Base-by-base conservation (phyloP, 2,329 filamentous ascomycete genomes). In the Colletotrichum sp. region DNA sequence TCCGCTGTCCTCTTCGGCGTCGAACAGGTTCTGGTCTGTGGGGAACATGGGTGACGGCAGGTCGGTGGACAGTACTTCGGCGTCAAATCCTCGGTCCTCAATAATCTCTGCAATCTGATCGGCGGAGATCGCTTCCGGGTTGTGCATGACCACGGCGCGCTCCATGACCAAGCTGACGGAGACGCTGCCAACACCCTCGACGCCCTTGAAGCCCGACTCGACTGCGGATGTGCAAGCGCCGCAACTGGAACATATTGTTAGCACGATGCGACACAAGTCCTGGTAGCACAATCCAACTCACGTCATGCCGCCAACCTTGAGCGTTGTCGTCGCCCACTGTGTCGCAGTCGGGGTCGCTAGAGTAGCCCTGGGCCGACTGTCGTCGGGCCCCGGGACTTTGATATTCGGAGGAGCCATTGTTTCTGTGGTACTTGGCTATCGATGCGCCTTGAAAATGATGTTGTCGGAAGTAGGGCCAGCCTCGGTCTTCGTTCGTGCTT, bases 171-270 rank as follows among this genome's bases (percentile, higher is more conserved):
- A 88, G 83, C 95, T 98, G 81, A 99, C 94, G 12, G 96, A 98
- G 75, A 99, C 95, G 80, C 90, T 95, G 78, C 94, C 95, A 12
- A 97, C 93, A 71, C 97, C 96, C 52, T 94, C 89, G 7, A 98
- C 90, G 79, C 91, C 92, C 81, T 95, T 94, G 87, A 99, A 98
- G 79, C 95, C 97, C 76, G 94, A 92, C 89, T 99, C 96, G 80
- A 99, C 94, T n/a, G 97, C 94, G 60, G 96, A 98, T 32, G 96
- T 98, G 84, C 97, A 99, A 80, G 96, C 94, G 82, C 96, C 96
- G 87, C 97, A 99, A 78, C 90, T 92, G 26, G 34, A 49, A 34
- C 57, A 28, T 28, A 67, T 34, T 49, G 80, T 87, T 78, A 87
- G 84, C 77, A 52, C 67, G 44, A 49, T 15, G 26, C n/a, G 49